These are phyloP conservation scores for Coemansia erecta DNA, from an alignment of 192 early-diverging fungal genomes.

Conservation along the genomic window DNA sequence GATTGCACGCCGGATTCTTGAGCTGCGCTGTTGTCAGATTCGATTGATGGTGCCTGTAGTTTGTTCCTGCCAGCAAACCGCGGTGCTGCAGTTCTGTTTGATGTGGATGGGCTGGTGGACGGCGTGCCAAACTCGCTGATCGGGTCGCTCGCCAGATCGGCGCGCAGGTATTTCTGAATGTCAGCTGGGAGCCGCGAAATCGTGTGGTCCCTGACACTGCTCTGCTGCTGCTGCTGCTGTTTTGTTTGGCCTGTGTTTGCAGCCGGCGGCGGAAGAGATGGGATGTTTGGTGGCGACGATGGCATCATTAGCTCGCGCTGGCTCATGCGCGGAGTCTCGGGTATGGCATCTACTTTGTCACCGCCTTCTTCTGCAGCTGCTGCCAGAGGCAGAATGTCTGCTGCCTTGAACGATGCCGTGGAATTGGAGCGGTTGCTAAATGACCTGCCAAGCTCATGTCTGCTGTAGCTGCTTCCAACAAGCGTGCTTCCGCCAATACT, in stretches of 20 bases:
- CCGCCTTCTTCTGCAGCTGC: not conserved
- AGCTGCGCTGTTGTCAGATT: not conserved
- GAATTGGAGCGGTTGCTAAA: not conserved
- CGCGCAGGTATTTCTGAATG: not conserved
- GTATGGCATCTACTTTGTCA: not conserved
- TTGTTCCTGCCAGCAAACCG: too few species aligned
- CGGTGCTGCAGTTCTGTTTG: not conserved
- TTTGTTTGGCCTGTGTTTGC: not conserved
- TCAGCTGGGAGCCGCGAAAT: not conserved
- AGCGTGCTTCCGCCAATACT: constrained; percentile 8
- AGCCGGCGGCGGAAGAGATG: not conserved
- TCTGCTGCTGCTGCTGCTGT: not conserved
- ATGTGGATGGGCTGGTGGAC: constrained; percentile 5
- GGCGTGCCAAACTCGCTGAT: constrained; percentile 41
- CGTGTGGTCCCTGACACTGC: not conserved
- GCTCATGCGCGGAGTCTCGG: constrained; percentile 18
- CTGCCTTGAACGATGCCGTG: constrained; percentile 6
- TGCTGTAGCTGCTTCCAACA: constrained; percentile 1
- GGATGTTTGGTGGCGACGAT: not conserved
- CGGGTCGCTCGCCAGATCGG: constrained; percentile 37
- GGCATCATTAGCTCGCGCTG: not conserved
- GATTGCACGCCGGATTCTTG: not conserved
- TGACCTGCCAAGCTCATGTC: not conserved
- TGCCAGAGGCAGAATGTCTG: not conserved
- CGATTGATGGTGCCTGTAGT: too few species aligned